These are phyloP conservation scores for Fusarium sarcochroum DNA, from an alignment of 2,329 filamentous ascomycete species.

Conservation along the genomic window DNA sequence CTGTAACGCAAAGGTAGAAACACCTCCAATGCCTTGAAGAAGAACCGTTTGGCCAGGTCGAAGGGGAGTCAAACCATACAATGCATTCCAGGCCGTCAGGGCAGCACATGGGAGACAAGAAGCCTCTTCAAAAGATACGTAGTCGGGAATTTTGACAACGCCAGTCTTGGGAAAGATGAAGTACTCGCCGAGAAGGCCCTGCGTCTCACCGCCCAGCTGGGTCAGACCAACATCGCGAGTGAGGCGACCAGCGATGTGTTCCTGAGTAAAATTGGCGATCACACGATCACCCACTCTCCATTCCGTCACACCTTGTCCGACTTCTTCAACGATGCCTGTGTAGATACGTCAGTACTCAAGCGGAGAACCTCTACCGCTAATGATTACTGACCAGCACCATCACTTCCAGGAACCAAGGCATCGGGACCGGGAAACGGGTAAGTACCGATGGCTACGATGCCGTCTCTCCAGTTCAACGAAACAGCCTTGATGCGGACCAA, in stretches of 20 bases:
- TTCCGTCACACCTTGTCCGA: neutral
- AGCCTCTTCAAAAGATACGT: neutral
- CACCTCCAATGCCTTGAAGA: neutral
- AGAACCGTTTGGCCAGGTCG: neutral
- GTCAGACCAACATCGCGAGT: neutral
- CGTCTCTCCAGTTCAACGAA: constrained; percentile 5
- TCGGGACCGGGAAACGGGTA: neutral
- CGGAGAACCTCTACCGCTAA: too few relatives aligned
- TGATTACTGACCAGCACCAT: neutral
- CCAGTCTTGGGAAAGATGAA: neutral
- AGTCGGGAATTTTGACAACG: neutral
- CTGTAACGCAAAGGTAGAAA: neutral
- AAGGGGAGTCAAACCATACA: neutral
- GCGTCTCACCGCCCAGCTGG: neutral
- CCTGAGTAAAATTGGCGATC: neutral
- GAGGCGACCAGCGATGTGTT: neutral
- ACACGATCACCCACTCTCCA: neutral
- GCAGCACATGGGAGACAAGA: neutral
- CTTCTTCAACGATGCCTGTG: neutral
- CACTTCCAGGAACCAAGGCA: neutral
- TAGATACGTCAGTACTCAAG: neutral
- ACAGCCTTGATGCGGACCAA: constrained; percentile 1
- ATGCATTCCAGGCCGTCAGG: neutral
- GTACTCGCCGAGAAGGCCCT: neutral
- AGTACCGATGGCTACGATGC: neutral